These are phyloP conservation scores for Mycena vulgaris DNA, from an alignment of 768 basidiomycete genomes.

Conservation along the genomic window DNA sequence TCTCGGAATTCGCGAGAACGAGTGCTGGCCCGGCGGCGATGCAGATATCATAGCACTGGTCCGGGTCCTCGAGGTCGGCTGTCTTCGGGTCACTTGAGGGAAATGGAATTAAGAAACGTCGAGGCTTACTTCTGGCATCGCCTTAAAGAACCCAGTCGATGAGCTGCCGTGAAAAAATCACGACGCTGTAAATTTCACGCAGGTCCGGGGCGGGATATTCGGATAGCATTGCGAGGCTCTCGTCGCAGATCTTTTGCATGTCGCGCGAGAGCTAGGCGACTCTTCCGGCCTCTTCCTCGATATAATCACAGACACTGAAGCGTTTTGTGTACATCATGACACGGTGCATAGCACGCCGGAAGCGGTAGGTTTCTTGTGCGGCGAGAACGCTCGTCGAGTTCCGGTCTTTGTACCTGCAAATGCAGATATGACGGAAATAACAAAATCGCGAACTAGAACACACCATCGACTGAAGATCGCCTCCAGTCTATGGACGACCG, in stretches of 20 bases:
- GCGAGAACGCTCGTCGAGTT: background rate
- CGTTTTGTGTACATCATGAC: background rate
- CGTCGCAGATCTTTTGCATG: background rate
- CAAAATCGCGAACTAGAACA: too few species aligned
- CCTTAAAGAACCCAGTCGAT: background rate
- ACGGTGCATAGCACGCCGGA: conserved; percentile 17
- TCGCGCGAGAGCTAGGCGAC: background rate
- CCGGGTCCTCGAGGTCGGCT: background rate
- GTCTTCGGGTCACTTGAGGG: too few species aligned
- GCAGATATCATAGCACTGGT: background rate
- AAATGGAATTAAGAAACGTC: background rate
- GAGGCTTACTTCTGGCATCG: background rate
- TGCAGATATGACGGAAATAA: background rate
- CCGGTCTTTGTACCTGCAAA: conserved; percentile 9
- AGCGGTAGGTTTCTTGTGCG: background rate
- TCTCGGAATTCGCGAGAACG: background rate
- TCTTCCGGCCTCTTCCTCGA: background rate
- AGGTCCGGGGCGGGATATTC: background rate
- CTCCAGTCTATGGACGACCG: background rate
- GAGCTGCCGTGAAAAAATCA: background rate
- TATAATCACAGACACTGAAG: background rate
- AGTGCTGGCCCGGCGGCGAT: conserved; percentile 5
- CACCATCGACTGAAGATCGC: background rate
- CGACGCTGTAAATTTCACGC: background rate
- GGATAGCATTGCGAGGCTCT: background rate